Evolutionary conservation across 2,329 filamentous ascomycete genomes (phyloP).

Genomic region (Beauveria asiatica): DNA sequence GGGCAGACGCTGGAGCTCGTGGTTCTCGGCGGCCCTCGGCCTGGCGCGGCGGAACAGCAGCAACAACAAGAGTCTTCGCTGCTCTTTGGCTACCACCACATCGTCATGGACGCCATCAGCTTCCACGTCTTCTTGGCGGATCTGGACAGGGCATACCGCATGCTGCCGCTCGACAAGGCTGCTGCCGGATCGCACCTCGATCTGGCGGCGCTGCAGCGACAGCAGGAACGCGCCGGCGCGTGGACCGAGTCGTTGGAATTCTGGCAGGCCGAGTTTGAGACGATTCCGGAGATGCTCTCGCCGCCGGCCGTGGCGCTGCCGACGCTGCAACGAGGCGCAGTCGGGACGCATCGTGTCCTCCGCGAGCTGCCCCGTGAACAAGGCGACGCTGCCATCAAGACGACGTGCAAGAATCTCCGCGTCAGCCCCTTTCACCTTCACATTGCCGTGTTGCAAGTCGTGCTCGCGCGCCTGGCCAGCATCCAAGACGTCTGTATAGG

Average conservation of each 20-base stretch:
- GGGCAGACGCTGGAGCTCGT: conserved; percentile 24
- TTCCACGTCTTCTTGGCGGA: conserved; percentile 34
- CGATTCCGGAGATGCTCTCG: conserved; percentile 19
- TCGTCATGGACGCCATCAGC: conserved; percentile 40
- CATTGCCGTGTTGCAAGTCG: conserved; percentile 30
- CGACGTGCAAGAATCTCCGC: conserved; percentile 10
- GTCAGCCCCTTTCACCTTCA: conserved; percentile 35
- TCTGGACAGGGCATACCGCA: conserved; percentile 32
- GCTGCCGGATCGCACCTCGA: conserved; percentile 15
- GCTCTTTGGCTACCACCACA: conserved; percentile 39
- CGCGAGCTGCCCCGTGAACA: not conserved
- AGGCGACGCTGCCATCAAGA: conserved; percentile 15
- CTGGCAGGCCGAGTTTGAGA: conserved; percentile 24
- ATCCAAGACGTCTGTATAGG: conserved; percentile 37
- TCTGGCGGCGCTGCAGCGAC: conserved; percentile 24
- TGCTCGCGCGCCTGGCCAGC: conserved; percentile 27
- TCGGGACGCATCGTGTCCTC: conserved; percentile 15
- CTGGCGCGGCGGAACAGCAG: too few relatives aligned
- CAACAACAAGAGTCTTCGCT: conserved; percentile 28
- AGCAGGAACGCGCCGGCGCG: conserved; percentile 19
- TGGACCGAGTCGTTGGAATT: conserved; percentile 24
- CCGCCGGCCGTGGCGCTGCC: conserved; percentile 18
- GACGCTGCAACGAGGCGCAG: not conserved
- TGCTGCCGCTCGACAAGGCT: not conserved
- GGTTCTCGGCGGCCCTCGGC: conserved; percentile 23